These are phyloP conservation scores for Mitragyna speciosa DNA, from an alignment of 257 asterid species.

Conservation along the genomic window DNA sequence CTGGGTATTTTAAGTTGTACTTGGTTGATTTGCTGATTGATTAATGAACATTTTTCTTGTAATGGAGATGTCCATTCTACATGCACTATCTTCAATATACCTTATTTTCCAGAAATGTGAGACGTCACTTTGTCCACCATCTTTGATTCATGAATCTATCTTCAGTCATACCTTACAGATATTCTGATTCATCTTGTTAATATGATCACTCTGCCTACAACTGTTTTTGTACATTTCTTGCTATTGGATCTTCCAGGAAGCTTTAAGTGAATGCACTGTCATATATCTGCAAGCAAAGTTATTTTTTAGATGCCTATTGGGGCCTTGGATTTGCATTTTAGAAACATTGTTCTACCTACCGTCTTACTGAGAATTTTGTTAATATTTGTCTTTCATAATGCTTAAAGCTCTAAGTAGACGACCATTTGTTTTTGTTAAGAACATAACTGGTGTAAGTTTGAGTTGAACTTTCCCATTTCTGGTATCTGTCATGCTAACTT, in stretches of 20 bases:
- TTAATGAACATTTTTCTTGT: not conserved
- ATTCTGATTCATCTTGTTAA: not conserved
- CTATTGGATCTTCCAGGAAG: not conserved
- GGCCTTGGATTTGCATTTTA: not conserved
- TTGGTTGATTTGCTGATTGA: not conserved
- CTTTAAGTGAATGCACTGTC: not conserved
- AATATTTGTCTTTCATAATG: not conserved
- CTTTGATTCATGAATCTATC: not conserved
- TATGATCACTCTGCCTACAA: not conserved
- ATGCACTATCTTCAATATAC: not conserved
- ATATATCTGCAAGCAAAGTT: not conserved
- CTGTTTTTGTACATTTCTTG: not conserved
- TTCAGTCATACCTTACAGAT: not conserved
- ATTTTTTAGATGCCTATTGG: not conserved
- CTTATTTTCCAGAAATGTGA: not conserved
- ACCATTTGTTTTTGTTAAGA: too few species aligned
- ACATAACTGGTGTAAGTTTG: not conserved
- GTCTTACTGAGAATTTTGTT: too few species aligned
- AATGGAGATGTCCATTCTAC: too few species aligned
- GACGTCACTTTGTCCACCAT: too few species aligned
- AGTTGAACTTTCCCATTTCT: not conserved
- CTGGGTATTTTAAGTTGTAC: not conserved
- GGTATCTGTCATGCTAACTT: too few species aligned
- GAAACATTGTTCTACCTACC: too few species aligned
- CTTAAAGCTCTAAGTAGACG: too few species aligned